A percentile compares a stretch with the other conserved stretches of the same genome.
Evolutionary conservation across 2,329 filamentous ascomycete species (phyloP).

Genomic region (Alternaria brassicae): DNA sequence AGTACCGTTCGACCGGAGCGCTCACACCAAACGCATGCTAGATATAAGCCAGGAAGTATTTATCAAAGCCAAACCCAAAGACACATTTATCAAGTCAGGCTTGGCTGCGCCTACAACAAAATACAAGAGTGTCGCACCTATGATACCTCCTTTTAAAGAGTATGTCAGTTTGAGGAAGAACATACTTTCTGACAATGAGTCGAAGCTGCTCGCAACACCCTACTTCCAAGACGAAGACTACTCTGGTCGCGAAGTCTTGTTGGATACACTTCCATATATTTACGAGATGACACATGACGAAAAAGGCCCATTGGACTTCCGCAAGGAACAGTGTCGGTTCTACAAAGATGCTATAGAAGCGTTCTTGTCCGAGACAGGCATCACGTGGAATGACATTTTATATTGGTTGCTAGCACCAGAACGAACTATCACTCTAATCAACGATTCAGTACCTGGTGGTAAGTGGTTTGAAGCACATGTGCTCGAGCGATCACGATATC

Average conservation of each 20-base stretch:
- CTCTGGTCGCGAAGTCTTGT: conserved; percentile 25
- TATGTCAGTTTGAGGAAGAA: conserved; percentile 53
- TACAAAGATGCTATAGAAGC: conserved; percentile 45
- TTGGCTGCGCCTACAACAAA: conserved; percentile 21
- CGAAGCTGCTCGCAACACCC: conserved; percentile 50
- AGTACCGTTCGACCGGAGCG: conserved; percentile 9
- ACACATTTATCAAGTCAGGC: conserved; percentile 9
- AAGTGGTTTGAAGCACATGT: conserved; percentile 17
- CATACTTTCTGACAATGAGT: conserved; percentile 52
- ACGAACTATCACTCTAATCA: conserved; percentile 19
- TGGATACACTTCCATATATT: conserved; percentile 34
- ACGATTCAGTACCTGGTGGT: conserved; percentile 7
- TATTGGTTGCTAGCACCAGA: conserved; percentile 49
- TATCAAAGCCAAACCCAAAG: conserved; percentile 18
- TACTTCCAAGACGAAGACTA: conserved; percentile 40
- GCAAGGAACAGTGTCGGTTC: conserved; percentile 47
- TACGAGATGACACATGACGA: conserved; percentile 38
- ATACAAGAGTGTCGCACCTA: conserved; percentile 24
- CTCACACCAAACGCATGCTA: background rate
- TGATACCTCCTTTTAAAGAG: conserved; percentile 51
- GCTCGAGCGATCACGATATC: conserved; percentile 34
- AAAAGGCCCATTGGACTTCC: conserved; percentile 40
- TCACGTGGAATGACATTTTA: conserved; percentile 49
- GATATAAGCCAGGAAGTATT: conserved; percentile 29
- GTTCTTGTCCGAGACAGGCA: conserved; percentile 46